Evolutionary conservation across 768 basidiomycete genomes (phyloP).

Genomic region (Heimioporus sp.): DNA sequence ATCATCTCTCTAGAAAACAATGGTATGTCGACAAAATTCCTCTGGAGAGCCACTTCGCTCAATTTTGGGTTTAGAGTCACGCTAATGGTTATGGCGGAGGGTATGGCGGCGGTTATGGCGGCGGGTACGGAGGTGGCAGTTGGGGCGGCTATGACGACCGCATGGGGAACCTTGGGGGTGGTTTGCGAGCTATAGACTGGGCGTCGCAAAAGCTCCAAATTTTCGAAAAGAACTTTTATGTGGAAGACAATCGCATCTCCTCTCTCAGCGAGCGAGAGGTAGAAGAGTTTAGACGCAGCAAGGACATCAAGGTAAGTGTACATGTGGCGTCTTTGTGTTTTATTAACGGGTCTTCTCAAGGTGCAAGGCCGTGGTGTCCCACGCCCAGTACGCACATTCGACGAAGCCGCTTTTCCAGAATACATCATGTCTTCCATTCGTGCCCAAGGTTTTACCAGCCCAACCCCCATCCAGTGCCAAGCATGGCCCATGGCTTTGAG

Average conservation of each 20-base stretch:
- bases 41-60: not conserved
- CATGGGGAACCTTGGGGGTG: slow-evolving; percentile 80
- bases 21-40: slow-evolving; percentile 11
- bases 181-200: slow-evolving; percentile 89
- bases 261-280: slow-evolving; percentile 80
- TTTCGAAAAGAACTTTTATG: slow-evolving; percentile 98
- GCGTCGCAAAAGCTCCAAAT: slow-evolving; percentile 62
- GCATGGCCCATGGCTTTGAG: slow-evolving; percentile 99
- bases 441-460: slow-evolving; percentile 87
- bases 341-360: slow-evolving; percentile 37
- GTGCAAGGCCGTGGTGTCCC: slow-evolving; percentile 88
- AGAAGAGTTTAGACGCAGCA: slow-evolving; percentile 76
- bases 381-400: slow-evolving; percentile 86
- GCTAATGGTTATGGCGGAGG: slow-evolving; percentile 37
- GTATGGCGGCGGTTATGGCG: slow-evolving; percentile 5
- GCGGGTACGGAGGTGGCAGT: slow-evolving; percentile 25
- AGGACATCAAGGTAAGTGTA: slow-evolving; percentile 79
- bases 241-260: slow-evolving; percentile 84
- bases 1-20: slow-evolving; percentile 7
- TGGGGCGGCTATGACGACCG: slow-evolving; percentile 51
- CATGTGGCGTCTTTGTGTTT: not conserved
- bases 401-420: slow-evolving; percentile 94
- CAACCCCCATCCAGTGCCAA: slow-evolving; percentile 97
- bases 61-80: slow-evolving; percentile 24
- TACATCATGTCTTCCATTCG: slow-evolving; percentile 93